Conservation (phyloP, 225 moss, liverwort and hornwort genomes). For the Physcomitrium patens region DNA sequence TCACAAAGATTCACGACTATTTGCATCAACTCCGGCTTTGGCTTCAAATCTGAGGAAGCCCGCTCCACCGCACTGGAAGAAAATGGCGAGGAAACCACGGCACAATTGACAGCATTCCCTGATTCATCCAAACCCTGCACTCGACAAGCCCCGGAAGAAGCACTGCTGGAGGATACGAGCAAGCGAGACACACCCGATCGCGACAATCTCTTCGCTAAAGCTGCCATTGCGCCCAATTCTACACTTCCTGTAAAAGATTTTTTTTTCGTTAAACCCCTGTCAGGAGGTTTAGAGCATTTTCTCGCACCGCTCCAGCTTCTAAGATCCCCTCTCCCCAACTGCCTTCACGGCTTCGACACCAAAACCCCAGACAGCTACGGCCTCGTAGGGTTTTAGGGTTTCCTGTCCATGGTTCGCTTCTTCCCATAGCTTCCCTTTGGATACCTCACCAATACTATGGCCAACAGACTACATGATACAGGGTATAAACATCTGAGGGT, state of each 20-base stretch:
- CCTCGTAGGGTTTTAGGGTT: too few relatives aligned
- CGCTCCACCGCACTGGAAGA: not conserved
- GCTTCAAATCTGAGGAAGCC: not conserved
- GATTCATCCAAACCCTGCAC: constrained; percentile 1
- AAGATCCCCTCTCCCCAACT: not conserved
- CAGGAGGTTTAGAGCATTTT: not conserved
- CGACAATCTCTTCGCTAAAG: constrained; percentile 20
- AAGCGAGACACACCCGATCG: constrained; percentile 24
- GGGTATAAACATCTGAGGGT: too few relatives aligned
- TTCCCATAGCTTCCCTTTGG: too few relatives aligned
- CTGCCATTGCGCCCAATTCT: constrained; percentile 23
- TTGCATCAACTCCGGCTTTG: not conserved
- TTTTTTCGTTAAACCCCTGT: not conserved
- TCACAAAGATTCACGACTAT: not conserved
- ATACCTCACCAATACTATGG: too few relatives aligned
- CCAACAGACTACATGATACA: too few relatives aligned
- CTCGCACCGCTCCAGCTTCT: not conserved
- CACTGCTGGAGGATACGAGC: constrained; percentile 4
- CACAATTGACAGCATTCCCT: not conserved
- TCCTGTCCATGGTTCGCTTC: too few relatives aligned
- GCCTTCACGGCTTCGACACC: too few relatives aligned
- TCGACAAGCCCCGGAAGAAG: not conserved
- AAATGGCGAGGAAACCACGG: not conserved
- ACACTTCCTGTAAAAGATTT: not conserved
- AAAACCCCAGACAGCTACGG: too few relatives aligned